Evolutionary conservation across 192 early-diverging fungal species (phyloP).

Genomic region (Mortierella hygrophila): DNA sequence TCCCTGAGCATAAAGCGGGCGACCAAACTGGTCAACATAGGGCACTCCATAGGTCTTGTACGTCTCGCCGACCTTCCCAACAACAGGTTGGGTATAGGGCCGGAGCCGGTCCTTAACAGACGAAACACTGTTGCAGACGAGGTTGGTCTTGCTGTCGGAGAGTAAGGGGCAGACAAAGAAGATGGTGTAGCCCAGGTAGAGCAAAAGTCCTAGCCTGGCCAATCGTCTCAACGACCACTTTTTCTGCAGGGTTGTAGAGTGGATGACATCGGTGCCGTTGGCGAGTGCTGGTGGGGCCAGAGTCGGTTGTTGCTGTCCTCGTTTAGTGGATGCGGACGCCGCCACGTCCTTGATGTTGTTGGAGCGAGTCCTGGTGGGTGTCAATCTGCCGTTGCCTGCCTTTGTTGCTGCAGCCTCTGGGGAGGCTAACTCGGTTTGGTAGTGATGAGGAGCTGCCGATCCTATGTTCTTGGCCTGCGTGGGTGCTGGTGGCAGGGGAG

Average conservation of each 20-base stretch:
- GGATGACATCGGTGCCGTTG: background rate
- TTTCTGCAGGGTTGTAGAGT: background rate
- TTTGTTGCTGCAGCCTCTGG: background rate
- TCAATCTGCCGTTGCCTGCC: background rate
- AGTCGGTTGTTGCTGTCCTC: background rate
- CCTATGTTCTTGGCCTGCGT: conserved; percentile 18
- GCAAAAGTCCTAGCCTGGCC: conserved; percentile 2
- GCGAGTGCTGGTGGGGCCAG: conserved; percentile 12
- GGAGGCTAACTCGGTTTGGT: background rate
- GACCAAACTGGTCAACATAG: conserved; percentile 39
- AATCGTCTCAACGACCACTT: conserved; percentile 18
- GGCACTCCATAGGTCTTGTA: conserved; percentile 40
- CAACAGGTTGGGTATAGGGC: conserved; percentile 34
- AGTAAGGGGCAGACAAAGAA: conserved; percentile 42
- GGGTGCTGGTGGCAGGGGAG: conserved; percentile 42
- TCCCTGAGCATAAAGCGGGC: conserved; percentile 28
- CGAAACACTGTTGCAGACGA: conserved; percentile 15
- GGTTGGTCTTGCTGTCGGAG: background rate
- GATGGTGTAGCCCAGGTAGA: conserved; percentile 43
- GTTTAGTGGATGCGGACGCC: background rate
- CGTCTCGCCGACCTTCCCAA: conserved; percentile 15
- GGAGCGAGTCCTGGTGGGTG: conserved; percentile 1
- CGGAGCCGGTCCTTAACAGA: conserved; percentile 25
- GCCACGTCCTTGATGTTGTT: background rate
- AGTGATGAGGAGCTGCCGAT: conserved; percentile 23